Conservation (phyloP, 495 filamentous ascomycete species). For the Stereocaulon alpinum region DNA sequence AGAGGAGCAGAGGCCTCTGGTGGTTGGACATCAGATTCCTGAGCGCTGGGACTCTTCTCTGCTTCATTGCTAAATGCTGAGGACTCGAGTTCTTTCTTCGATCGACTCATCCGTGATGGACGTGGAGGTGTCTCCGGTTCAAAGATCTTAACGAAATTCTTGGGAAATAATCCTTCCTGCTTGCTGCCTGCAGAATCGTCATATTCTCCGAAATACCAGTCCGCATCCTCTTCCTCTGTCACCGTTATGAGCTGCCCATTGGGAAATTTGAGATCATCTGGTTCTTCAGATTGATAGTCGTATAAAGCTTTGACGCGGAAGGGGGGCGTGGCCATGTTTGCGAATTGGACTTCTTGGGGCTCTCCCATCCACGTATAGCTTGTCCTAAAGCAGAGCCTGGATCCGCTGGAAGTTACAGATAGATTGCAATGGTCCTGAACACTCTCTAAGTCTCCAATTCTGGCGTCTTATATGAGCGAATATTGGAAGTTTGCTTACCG, state of each 20-base stretch:
- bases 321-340: constrained; percentile 61
- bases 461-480: not conserved
- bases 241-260: constrained; percentile 87
- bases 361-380: not conserved
- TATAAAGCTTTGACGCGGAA: constrained; percentile 94
- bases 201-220: constrained; percentile 94
- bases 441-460: not conserved
- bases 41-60: constrained; percentile 14
- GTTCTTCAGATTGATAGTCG: constrained; percentile 82
- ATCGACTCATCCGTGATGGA: constrained; percentile 56
- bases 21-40: constrained; percentile 4
- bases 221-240: constrained; percentile 79
- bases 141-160: constrained; percentile 93
- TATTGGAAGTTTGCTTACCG: not conserved
- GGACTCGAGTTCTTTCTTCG: constrained; percentile 56
- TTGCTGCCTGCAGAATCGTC: constrained; percentile 59
- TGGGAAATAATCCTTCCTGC: constrained; percentile 85
- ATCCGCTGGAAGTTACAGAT: not conserved
- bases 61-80: constrained; percentile 11
- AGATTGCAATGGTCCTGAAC: not conserved
- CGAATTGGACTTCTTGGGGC: not conserved
- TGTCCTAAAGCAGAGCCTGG: not conserved
- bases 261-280: constrained; percentile 85
- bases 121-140: constrained; percentile 85
- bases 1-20: not conserved